phyloP scores from a whole-genome alignment of 2,329 filamentous ascomycete species.

The Nectriaceae sp. region DNA sequence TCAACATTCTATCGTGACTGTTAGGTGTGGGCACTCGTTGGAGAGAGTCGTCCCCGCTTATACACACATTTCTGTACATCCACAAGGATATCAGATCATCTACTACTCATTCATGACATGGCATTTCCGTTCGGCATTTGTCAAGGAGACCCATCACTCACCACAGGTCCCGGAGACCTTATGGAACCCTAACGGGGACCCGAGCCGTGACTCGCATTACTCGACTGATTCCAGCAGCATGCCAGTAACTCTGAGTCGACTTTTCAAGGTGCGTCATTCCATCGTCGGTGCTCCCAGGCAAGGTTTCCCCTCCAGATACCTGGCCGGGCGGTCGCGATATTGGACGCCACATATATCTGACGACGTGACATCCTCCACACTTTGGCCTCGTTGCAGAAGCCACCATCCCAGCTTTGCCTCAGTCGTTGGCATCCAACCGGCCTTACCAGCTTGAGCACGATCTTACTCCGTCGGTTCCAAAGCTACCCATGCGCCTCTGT shows the following conservation, averaged over 20 bases:
- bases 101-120: neutral
- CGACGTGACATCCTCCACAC: slow-evolving; percentile 15
- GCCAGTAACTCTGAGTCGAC: neutral
- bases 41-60: no score
- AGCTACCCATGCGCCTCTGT: slow-evolving; percentile 19
- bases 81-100: neutral
- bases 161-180: no score
- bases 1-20: no score
- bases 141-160: neutral
- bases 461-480: no score
- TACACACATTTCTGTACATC: no score
- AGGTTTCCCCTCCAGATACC: neutral
- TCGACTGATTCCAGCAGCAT: neutral
- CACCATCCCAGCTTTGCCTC: no score
- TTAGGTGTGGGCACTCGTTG: no score
- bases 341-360: slow-evolving; percentile 5
- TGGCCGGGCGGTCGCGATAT: slow-evolving; percentile 1
- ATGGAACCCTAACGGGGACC: neutral
- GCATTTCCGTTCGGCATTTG: neutral
- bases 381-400: no score
- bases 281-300: slow-evolving; percentile 22
- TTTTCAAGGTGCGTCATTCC: slow-evolving; percentile 15
- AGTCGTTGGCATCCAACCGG: no score
- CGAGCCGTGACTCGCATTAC: neutral
- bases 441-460: no score